These are phyloP conservation scores for Cladobotryum protrusum DNA, from an alignment of 2,329 filamentous ascomycete genomes.

Conservation along the genomic window DNA sequence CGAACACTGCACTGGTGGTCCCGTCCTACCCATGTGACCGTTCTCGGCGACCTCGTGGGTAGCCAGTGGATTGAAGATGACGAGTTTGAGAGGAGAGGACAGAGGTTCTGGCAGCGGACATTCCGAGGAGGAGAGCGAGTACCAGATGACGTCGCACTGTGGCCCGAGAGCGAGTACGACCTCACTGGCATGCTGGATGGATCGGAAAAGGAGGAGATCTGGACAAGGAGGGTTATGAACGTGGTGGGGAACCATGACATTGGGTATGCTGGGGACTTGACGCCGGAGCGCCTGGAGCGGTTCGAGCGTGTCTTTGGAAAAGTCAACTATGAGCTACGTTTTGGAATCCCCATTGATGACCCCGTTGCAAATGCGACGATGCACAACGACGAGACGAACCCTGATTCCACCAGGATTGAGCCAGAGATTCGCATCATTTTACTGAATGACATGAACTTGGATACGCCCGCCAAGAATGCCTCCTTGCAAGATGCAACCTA, in stretches of 20 bases:
- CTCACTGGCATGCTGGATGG: conserved; percentile 44
- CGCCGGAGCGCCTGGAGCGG: conserved; percentile 63
- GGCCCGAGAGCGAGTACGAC: conserved; percentile 44
- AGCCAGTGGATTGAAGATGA: conserved; percentile 89
- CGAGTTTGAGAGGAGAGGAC: conserved; percentile 71
- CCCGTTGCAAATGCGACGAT: conserved; percentile 34
- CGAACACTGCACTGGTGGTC: conserved; percentile 78
- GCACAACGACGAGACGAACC: conserved; percentile 36
- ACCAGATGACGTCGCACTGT: conserved; percentile 45
- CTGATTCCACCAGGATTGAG: conserved; percentile 40
- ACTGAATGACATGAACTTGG: conserved; percentile 90
- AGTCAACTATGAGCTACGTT: conserved; percentile 84
- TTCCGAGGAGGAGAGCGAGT: conserved; percentile 65
- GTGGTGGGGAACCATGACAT: conserved; percentile 94
- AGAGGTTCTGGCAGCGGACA: conserved; percentile 74
- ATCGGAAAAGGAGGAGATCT: conserved; percentile 43
- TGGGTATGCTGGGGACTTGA: conserved; percentile 90
- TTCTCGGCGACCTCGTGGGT: conserved; percentile 85
- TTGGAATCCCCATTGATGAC: conserved; percentile 47
- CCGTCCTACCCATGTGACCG: conserved; percentile 75
- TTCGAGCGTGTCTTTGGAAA: conserved; percentile 84
- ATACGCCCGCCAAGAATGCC: conserved; percentile 65
- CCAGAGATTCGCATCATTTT: conserved; percentile 77
- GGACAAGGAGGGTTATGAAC: conserved; percentile 77
- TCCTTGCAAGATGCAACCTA: conserved; percentile 72